These are phyloP conservation scores for Russula sp. DNA, from an alignment of 768 basidiomycete species.

Conservation along the genomic window DNA sequence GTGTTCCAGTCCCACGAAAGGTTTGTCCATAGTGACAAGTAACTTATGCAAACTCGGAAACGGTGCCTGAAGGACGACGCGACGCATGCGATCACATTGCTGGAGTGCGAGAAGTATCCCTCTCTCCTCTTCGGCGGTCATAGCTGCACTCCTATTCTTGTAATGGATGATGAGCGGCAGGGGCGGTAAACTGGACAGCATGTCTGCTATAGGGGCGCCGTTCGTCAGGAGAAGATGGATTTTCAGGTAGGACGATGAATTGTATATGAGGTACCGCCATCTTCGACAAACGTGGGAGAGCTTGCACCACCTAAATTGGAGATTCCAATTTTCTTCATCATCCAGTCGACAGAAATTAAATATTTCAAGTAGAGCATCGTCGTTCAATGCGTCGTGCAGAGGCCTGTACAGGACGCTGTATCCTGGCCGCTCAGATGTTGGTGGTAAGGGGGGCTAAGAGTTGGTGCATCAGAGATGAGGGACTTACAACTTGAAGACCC, in stretches of 20 bases:
- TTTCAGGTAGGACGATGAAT: neutral
- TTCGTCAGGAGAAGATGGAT: neutral
- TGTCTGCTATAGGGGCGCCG: neutral
- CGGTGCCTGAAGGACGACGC: neutral
- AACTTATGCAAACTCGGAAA: neutral
- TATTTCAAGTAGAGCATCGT: neutral
- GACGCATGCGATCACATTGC: neutral
- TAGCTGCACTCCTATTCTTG: neutral
- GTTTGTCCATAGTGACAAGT: neutral
- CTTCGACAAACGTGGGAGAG: constrained; percentile 7
- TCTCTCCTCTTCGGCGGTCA: neutral
- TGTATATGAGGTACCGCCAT: neutral
- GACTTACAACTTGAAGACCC: no score
- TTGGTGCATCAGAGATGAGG: neutral
- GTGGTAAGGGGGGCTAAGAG: neutral
- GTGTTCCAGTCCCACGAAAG: neutral
- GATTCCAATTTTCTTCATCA: neutral
- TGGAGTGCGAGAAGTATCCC: neutral
- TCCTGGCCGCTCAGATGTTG: neutral
- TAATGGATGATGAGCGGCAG: constrained; percentile 1
- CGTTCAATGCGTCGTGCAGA: neutral
- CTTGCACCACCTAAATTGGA: neutral
- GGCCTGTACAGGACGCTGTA: neutral
- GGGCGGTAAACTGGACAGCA: neutral
- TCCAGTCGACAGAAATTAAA: neutral